Evolutionary conservation across 495 filamentous ascomycete genomes (phyloP), one percentile per base, ranked within the genome.

Genomic region (Lepidopterella palustris): DNA sequence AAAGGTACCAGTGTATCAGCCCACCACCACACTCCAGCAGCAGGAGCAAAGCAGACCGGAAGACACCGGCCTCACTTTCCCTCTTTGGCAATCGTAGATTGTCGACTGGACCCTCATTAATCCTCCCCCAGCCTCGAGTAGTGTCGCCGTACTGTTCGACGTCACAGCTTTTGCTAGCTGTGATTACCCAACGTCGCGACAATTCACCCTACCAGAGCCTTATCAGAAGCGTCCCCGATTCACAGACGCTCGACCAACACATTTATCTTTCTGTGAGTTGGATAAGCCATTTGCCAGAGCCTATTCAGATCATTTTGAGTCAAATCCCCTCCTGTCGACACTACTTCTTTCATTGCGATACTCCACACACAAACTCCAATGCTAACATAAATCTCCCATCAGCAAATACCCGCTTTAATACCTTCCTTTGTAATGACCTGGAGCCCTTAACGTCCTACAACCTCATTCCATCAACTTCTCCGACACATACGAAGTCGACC

Each of bases 121-220:
- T 74, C 20, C 23, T 25, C 60, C 13, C 3, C 20, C 39, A 50
- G 40, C 48, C 48, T 51, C 56, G 42, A 45, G 49, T n/a, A n/a
- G n/a, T 15, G 26, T 32, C 42, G 39, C 25, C 45, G 5, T 50
- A 45, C 31, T 28, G 31, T 32, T 54, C 50, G 62, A 61, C 66
- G 64, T 66, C 70, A 59, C 66, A 59, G 67, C 69, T 72, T 74
- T 74, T 42, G 68, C 57, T 72, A 73, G 71, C 69, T 73, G 70
- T 70, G 68, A 42, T 39, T 24, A 47, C 39, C 29, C 13, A 9
- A 11, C 60, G 23, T 40, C 48, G 58, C 62, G 28, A 26, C 48
- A 52, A 39, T 50, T 52, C 56, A 28, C 45, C 62, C 63, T 62
- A 58, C 58, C 48, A 48, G 32, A 13, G 28, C 45, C 53, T 48